Conservation (phyloP, 768 basidiomycete species). For the Leccinellum albellum region DNA sequence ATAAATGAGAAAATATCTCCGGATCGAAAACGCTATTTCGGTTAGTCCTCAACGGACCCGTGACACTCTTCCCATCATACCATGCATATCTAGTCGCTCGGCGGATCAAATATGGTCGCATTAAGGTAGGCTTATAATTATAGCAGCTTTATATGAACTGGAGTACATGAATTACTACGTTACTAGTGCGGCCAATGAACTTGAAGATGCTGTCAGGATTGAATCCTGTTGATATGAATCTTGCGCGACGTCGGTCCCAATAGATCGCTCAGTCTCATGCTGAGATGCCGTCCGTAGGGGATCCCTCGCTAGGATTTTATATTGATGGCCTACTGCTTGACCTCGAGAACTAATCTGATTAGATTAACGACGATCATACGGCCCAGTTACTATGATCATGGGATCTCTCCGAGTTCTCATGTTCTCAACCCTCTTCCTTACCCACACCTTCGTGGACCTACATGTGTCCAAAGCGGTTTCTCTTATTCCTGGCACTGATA, state of each 20-base stretch:
- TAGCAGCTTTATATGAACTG: background rate
- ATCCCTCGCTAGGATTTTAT: background rate
- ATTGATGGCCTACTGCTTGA: background rate
- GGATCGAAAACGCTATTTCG: background rate
- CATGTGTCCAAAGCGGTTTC: too few relatives aligned
- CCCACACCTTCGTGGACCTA: too few relatives aligned
- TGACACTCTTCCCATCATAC: background rate
- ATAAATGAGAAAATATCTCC: conserved; percentile 11
- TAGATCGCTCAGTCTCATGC: background rate
- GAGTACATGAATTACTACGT: background rate
- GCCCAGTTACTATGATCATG: background rate
- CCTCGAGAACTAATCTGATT: background rate
- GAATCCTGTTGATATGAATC: too few relatives aligned
- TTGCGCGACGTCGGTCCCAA: too few relatives aligned
- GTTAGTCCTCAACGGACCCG: background rate
- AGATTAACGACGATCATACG: background rate
- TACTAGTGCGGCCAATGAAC: background rate
- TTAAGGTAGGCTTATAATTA: background rate
- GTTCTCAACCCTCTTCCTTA: too few relatives aligned
- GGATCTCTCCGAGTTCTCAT: too few relatives aligned
- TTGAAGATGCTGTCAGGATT: background rate
- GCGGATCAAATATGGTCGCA: background rate
- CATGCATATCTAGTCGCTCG: background rate
- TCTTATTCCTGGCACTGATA: too few relatives aligned
- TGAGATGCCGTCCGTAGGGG: background rate